A percentile compares a stretch with the other conserved stretches of the same genome.
phyloP scores from a whole-genome alignment of 352 stramenopile genomes.

The Saprolegnia parasitica region DNA sequence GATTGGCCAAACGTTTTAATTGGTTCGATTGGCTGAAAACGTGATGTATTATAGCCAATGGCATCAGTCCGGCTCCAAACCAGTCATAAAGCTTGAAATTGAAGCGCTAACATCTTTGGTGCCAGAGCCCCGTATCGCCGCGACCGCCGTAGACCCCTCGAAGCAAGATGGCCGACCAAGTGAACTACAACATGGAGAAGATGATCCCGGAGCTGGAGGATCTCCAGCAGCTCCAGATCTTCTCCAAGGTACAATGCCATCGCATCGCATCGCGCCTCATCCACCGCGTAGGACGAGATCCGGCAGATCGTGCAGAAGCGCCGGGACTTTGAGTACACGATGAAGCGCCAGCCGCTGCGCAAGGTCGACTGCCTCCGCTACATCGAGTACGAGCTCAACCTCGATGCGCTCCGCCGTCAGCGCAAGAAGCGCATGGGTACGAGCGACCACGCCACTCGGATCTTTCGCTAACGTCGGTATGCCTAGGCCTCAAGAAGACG shows the following conservation, averaged over 20 bases:
- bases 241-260: slow-evolving; percentile 41
- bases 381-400: slow-evolving; percentile 91
- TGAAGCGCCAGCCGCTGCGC: slow-evolving; percentile 81
- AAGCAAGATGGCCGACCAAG: slow-evolving; percentile 85
- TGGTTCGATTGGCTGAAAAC: neutral
- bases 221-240: slow-evolving; percentile 82
- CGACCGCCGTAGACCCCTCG: neutral
- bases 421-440: slow-evolving; percentile 67
- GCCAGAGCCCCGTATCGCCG: neutral
- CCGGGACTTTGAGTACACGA: slow-evolving; percentile 90
- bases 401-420: slow-evolving; percentile 82
- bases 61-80: slow-evolving; percentile 18
- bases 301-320: slow-evolving; percentile 86
- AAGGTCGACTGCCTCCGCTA: slow-evolving; percentile 92
- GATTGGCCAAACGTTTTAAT: slow-evolving; percentile 1
- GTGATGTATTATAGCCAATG: slow-evolving; percentile 15
- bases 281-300: slow-evolving; percentile 61
- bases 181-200: slow-evolving; percentile 91
- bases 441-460: neutral
- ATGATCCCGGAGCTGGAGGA: slow-evolving; percentile 94
- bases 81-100: slow-evolving; percentile 27
- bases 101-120: slow-evolving; percentile 14
- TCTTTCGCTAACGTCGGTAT: slow-evolving; percentile 1
- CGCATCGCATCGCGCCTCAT: neutral
- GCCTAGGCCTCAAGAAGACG: slow-evolving; percentile 51